Conservation (phyloP, 78 protist genomes). For the Speleostelium caveatum region DNA sequence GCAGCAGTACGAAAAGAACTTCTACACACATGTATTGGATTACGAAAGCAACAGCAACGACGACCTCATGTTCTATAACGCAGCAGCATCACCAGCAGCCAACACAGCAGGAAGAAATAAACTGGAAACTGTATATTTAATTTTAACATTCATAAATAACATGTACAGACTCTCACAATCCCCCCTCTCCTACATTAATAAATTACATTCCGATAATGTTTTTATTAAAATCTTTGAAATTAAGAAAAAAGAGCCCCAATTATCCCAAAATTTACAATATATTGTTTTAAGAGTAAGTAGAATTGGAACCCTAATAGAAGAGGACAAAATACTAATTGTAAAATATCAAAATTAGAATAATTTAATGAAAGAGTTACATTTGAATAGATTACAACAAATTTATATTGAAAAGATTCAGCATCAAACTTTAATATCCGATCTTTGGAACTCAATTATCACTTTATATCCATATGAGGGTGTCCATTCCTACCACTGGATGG, state of each 20-base stretch:
- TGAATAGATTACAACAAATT: constrained; percentile 25
- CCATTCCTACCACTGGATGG: constrained; percentile 37
- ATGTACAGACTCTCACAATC: constrained; percentile 60
- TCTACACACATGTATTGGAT: constrained; percentile 29
- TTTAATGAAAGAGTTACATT: constrained; percentile 50
- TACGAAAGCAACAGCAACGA: neutral
- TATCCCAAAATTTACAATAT: constrained; percentile 41
- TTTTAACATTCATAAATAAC: constrained; percentile 20
- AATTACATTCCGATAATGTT: constrained; percentile 33
- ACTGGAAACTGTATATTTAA: neutral
- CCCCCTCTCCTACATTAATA: constrained; percentile 39
- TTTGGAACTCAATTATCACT: constrained; percentile 49
- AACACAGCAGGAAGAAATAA: too few relatives aligned
- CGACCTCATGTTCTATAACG: neutral
- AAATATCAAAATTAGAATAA: constrained; percentile 18
- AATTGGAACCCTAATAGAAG: neutral
- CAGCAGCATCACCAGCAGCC: too few relatives aligned
- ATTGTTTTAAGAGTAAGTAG: constrained; percentile 33
- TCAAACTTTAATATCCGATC: constrained; percentile 47
- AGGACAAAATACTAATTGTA: neutral
- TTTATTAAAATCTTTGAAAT: constrained; percentile 12
- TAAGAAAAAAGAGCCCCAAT: neutral
- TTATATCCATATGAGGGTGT: constrained; percentile 36
- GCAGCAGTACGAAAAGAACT: constrained; percentile 9
- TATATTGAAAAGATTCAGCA: constrained; percentile 29